Base-by-base conservation (phyloP, 768 basidiomycete species). In the Nidularia sp. region DNA sequence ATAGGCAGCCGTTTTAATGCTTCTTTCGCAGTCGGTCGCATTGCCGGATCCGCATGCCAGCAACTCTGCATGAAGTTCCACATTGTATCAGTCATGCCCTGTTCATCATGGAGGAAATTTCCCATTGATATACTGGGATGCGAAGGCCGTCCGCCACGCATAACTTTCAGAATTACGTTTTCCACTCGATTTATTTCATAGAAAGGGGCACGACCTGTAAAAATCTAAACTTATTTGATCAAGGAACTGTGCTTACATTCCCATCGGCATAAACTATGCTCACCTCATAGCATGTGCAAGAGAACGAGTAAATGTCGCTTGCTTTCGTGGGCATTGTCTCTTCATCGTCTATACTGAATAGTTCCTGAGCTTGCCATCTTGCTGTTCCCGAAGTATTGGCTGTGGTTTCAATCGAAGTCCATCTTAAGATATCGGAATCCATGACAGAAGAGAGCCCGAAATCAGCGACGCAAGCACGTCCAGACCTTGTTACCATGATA, bases 361-460 rank as follows among this genome's bases (percentile, higher is more conserved):
- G 47, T 4, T 48, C 47, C 13, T 15, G 47, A 34, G 47, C 47
- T 32, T 48, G 47, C 47, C 47, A 48, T 3, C 54, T 31, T 4
- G 48, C 48, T 8, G 58, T 57, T 22, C 60, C 64, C 15, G 39
- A 10, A 34, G 35, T 50, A 12, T 33, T 22, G 3, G 49, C 15
- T 1, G 50, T 50, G 34, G 42, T 56, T 32, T 48, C 18, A 13
- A 48, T 45, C 3, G 55, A 49, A 2, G 53, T 49, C 62, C 60
- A 63, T 4, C 49, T 41, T 6, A 55, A 12, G 33, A 57, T 57
- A 3, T 53, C 2, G 4, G 45, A 32, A 39, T 60, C 56, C 10
- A 50, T 50, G 4, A 62, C 49, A 4, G 47, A 55, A 2, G 62
- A 62, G 5, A 65, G 44, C 2, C 62, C 62, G 34, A 65, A 63